Percentiles rank a stretch among this genome's conserved stretches.
Conservation (phyloP, 148 eudicot genomes). For the Amaranthus palmeri region DNA sequence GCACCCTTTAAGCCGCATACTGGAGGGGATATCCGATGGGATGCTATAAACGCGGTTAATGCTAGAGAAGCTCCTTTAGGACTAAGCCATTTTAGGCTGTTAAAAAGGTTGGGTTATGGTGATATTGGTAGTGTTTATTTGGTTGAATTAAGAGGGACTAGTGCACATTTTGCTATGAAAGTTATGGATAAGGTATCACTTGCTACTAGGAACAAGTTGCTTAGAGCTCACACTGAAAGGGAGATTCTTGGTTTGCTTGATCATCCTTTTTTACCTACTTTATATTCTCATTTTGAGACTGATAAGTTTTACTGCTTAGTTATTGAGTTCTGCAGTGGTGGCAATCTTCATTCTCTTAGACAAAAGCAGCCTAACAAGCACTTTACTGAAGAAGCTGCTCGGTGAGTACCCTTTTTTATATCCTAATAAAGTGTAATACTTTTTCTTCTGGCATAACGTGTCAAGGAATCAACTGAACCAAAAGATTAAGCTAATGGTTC, state of each 20-base stretch:
- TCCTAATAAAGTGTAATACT: too few relatives aligned
- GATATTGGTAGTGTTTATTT: slow-evolving; percentile 94
- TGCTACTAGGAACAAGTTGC: slow-evolving; percentile 73
- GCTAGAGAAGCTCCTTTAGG: slow-evolving; percentile 52
- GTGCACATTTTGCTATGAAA: slow-evolving; percentile 73
- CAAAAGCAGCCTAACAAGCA: slow-evolving; percentile 83
- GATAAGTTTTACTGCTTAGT: slow-evolving; percentile 85
- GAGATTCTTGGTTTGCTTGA: slow-evolving; percentile 90
- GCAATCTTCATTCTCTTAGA: slow-evolving; percentile 81
- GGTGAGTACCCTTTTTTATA: slow-evolving; percentile 30
- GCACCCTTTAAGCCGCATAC: slow-evolving; percentile 67
- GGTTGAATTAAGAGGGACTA: slow-evolving; percentile 65
- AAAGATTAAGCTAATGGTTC: too few relatives aligned
- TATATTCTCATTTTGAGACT: slow-evolving; percentile 75
- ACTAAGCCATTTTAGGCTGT: slow-evolving; percentile 66
- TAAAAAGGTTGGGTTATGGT: slow-evolving; percentile 81
- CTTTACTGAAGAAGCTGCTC: slow-evolving; percentile 81
- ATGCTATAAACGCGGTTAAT: slow-evolving; percentile 49
- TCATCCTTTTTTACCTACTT: slow-evolving; percentile 85
- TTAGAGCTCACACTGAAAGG: slow-evolving; percentile 79
- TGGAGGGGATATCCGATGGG: slow-evolving; percentile 80
- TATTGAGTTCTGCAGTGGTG: slow-evolving; percentile 96
- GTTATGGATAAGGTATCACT: slow-evolving; percentile 91
- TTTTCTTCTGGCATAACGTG: too few relatives aligned
- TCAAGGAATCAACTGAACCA: too few relatives aligned